Percentiles rank a stretch among this genome's conserved stretches.
These are phyloP conservation scores for Boletus speciosus DNA, from an alignment of 768 basidiomycete genomes.

Conservation along the genomic window DNA sequence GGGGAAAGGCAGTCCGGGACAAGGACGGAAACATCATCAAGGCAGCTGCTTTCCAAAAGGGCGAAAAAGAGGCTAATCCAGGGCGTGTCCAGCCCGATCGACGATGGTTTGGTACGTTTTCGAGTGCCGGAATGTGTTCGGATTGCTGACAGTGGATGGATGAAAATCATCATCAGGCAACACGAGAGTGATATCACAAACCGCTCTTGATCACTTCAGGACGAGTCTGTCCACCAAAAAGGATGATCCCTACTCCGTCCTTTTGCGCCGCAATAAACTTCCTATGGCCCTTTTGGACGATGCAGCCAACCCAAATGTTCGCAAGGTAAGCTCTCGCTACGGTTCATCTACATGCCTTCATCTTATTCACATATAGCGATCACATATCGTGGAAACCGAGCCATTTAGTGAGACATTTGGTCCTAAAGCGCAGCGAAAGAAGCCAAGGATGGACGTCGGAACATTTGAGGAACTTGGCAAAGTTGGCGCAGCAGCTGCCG, in stretches of 20 bases:
- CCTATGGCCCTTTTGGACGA: conserved; percentile 96
- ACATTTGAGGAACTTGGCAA: conserved; percentile 88
- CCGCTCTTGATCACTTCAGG: conserved; percentile 93
- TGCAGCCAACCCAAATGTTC: conserved; percentile 71
- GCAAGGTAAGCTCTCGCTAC: conserved; percentile 53
- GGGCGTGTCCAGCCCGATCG: conserved; percentile 94
- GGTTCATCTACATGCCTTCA: neutral
- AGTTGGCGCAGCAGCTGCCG: conserved; percentile 53
- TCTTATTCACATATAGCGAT: conserved; percentile 47
- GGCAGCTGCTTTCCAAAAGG: conserved; percentile 94
- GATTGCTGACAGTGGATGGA: conserved; percentile 4
- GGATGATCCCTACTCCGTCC: conserved; percentile 93
- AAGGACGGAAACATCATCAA: conserved; percentile 88
- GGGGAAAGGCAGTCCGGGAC: conserved; percentile 89
- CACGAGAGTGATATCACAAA: conserved; percentile 97
- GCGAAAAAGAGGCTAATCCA: conserved; percentile 85
- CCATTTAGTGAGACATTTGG: conserved; percentile 95
- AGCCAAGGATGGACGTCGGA: conserved; percentile 81
- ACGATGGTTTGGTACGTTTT: conserved; percentile 88
- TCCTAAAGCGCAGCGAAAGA: conserved; percentile 91
- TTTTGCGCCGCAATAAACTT: conserved; percentile 90
- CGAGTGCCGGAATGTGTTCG: neutral
- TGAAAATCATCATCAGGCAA: conserved; percentile 63
- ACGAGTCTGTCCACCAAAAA: conserved; percentile 81
- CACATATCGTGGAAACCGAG: conserved; percentile 95